Conservation (phyloP, 225 moss, liverwort and hornwort genomes). For the Ulota crispa region DNA sequence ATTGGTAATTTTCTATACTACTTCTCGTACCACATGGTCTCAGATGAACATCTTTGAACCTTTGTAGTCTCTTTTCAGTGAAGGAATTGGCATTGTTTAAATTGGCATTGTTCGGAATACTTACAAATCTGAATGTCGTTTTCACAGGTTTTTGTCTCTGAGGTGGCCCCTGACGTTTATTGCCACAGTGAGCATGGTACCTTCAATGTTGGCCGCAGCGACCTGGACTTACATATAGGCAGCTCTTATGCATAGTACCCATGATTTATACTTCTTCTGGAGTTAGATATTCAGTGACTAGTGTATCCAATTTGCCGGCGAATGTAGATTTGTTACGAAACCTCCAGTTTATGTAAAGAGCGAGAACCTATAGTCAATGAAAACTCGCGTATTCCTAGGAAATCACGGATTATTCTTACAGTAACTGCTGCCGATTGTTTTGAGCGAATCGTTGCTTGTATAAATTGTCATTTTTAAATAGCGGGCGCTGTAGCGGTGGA, state of each 20-base stretch:
- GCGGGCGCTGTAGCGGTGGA: background rate
- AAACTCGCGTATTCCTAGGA: background rate
- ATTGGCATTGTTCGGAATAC: background rate
- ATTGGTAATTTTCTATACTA: slow-evolving; percentile 52
- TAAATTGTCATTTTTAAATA: background rate
- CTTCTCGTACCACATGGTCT: background rate
- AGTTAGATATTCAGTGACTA: background rate
- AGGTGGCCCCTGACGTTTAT: slow-evolving; percentile 75
- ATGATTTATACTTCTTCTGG: background rate
- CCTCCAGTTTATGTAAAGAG: background rate
- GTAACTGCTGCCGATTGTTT: background rate
- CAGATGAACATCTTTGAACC: background rate
- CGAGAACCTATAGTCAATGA: background rate
- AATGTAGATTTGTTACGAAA: background rate
- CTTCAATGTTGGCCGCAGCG: slow-evolving; percentile 69
- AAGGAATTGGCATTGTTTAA: slow-evolving; percentile 4
- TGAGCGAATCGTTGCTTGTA: background rate
- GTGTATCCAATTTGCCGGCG: background rate
- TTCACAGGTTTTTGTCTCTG: slow-evolving; percentile 78
- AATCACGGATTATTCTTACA: background rate
- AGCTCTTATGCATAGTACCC: background rate
- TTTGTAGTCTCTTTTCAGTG: slow-evolving; percentile 8
- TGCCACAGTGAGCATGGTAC: slow-evolving; percentile 74
- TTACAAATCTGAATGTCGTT: slow-evolving; percentile 11
- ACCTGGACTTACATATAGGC: slow-evolving; percentile 16